These are phyloP conservation scores for Globisporangium camurandrum DNA, from an alignment of 352 stramenopile genomes.

Conservation along the genomic window DNA sequence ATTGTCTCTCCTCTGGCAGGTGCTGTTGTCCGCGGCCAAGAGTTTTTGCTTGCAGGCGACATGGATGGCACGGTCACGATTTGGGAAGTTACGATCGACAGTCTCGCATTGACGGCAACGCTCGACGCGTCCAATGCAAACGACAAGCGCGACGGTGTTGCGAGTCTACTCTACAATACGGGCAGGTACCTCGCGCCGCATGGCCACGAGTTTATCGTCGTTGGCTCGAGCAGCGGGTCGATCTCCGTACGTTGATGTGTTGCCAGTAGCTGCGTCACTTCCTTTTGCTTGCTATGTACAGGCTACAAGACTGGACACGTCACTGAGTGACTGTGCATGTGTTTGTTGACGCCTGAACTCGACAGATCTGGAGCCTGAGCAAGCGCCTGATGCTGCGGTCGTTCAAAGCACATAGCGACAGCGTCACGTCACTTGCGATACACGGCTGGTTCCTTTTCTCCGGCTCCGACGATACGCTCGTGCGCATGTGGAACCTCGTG, in stretches of 20 bases:
- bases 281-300: neutral
- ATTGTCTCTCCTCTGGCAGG: no score
- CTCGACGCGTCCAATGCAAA: slow-evolving; percentile 7
- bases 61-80: slow-evolving; percentile 37
- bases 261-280: neutral
- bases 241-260: slow-evolving; percentile 25
- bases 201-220: slow-evolving; percentile 45
- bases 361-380: slow-evolving; percentile 50
- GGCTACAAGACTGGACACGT: neutral
- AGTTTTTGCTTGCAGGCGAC: slow-evolving; percentile 50
- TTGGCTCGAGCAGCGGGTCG: slow-evolving; percentile 40
- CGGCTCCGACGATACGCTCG: slow-evolving; percentile 49
- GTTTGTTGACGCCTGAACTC: neutral
- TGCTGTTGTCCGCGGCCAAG: slow-evolving; percentile 41
- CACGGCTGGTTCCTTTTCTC: slow-evolving; percentile 77
- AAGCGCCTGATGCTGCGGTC: slow-evolving; percentile 32
- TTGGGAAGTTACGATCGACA: slow-evolving; percentile 47
- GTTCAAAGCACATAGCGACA: slow-evolving; percentile 49
- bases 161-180: slow-evolving; percentile 40
- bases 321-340: neutral
- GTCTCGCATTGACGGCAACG: slow-evolving; percentile 12
- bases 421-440: slow-evolving; percentile 36
- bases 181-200: slow-evolving; percentile 29
- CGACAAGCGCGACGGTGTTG: slow-evolving; percentile 42
- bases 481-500: slow-evolving; percentile 67